A percentile compares a stretch with the other conserved stretches of the same genome.
Evolutionary conservation across 371 early-diverging fungal genomes (phyloP).

Genomic region (Mycotypha africana): DNA sequence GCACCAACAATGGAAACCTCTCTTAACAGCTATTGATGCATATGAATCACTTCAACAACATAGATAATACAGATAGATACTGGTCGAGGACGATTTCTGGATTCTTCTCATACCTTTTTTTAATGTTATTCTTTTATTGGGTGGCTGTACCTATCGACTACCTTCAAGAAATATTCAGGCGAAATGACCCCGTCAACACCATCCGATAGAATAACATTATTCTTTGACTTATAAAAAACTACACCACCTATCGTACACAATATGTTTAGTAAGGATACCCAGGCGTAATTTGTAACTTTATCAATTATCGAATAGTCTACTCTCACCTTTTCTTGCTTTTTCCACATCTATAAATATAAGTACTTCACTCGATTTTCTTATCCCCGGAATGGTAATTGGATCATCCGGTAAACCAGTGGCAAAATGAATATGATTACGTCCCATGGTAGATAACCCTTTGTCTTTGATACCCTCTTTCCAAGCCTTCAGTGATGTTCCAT

Average conservation of each 20-base stretch:
- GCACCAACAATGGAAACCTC: constrained; percentile 25
- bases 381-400: constrained; percentile 65
- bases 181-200: constrained; percentile 63
- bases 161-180: constrained; percentile 58
- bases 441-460: constrained; percentile 70
- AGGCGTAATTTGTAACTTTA: too few relatives aligned
- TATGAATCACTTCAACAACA: constrained; percentile 10
- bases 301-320: too few relatives aligned
- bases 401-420: constrained; percentile 69
- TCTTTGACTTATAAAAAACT: constrained; percentile 66
- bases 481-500: constrained; percentile 63
- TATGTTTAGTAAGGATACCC: too few relatives aligned
- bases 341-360: constrained; percentile 71
- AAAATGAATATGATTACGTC: constrained; percentile 88
- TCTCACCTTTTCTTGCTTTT: constrained; percentile 63
- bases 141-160: constrained; percentile 29
- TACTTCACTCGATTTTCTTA: constrained; percentile 60
- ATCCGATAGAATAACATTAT: constrained; percentile 74
- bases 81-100: too few relatives aligned
- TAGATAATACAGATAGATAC: too few relatives aligned
- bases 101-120: background rate
- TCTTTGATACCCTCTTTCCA: constrained; percentile 55
- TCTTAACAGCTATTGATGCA: constrained; percentile 19
- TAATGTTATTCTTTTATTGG: background rate
- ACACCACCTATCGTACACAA: constrained; percentile 79